Evolutionary conservation across 768 basidiomycete genomes (phyloP), one percentile per base, ranked within the genome.

Genomic region (Suillus lakei): DNA sequence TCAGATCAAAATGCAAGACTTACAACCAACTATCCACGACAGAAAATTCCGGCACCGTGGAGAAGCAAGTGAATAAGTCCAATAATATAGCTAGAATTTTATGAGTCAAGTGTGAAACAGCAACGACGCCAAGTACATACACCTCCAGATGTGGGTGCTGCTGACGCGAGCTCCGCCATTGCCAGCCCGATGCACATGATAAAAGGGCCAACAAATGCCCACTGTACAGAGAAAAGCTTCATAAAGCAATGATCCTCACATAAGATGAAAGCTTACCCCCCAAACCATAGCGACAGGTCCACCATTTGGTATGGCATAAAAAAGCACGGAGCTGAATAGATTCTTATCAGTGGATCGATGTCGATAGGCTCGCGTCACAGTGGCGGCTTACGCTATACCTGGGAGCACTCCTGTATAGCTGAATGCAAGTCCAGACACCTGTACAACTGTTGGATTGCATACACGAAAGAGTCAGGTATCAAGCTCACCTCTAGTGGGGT

Each of bases 161-260:
- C 51, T 53, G 51, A 53, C 9, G 51, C 90, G 15, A 91, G 79
- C 69, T 91, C 90, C 0, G 86, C 89, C 85, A 93, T 86, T n/a
- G 89, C 80, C 71, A 91, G 74, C 5, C 87, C 90, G 30, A 92
- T 83, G 38, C 83, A 79, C 8, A 89, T 71, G 60, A 91, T 86
- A 73, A 91, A 87, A 54, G 86, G 67, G 64, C 86, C 86, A 2
- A 86, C 87, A 15, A 90, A 82, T 0, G 85, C 77, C 91, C 91
- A 92, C 87, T 89, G 68, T 6, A 23, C 34, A 55, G 21, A 41
- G 13, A 23, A 16, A 43, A 18, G 55, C 8, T 18, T 53, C 10
- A 30, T 5, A 53, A 53, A 26, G 2, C 46, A 26, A 9, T 30
- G 4, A 30, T 53, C 9, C 30, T 13, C 6, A 44, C n/a, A 15